Percentiles rank a stretch among this genome's conserved stretches.
These are phyloP conservation scores for Yamadazyma dushanensis DNA, from an alignment of 1,139 yeast genomes.

Conservation along the genomic window DNA sequence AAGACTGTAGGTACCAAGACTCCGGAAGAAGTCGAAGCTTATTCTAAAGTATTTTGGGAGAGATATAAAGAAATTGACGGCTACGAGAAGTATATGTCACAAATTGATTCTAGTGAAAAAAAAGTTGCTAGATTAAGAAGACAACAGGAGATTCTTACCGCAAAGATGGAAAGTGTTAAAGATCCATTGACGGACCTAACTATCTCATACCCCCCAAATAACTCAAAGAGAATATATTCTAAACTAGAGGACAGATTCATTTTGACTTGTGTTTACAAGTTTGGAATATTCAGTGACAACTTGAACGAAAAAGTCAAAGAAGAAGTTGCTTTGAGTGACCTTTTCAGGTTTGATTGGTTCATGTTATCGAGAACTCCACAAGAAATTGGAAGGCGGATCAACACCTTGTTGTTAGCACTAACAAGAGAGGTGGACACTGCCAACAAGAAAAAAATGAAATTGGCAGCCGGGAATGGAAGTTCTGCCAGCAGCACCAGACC, in stretches of 20 bases:
- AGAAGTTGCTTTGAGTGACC: slow-evolving; percentile 68
- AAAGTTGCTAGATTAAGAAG: slow-evolving; percentile 60
- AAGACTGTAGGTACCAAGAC: slow-evolving; percentile 67
- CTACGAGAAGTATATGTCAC: slow-evolving; percentile 78
- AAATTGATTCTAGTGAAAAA: slow-evolving; percentile 86
- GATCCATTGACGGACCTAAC: slow-evolving; percentile 77
- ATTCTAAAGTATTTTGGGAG: slow-evolving; percentile 74
- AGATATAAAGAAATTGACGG: slow-evolving; percentile 76
- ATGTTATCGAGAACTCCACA: slow-evolving; percentile 80
- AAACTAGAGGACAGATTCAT: slow-evolving; percentile 85
- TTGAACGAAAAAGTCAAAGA: slow-evolving; percentile 76
- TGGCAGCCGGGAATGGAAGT: slow-evolving; percentile 13
- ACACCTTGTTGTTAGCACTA: slow-evolving; percentile 74
- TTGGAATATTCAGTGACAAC: slow-evolving; percentile 72
- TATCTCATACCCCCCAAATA: slow-evolving; percentile 88
- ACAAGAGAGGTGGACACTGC: slow-evolving; percentile 70
- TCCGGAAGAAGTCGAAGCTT: slow-evolving; percentile 65
- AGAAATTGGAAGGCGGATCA: slow-evolving; percentile 80
- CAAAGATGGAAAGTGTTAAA: slow-evolving; percentile 60
- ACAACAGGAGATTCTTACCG: slow-evolving; percentile 66
- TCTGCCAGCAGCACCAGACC: slow-evolving; percentile 33
- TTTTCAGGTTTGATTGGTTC: slow-evolving; percentile 89
- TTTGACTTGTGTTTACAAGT: slow-evolving; percentile 67
- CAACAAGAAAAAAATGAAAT: slow-evolving; percentile 35
- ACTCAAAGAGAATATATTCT: slow-evolving; percentile 81